These are phyloP conservation scores for Grigorovia yakushimaensis DNA, from an alignment of 805 yeast genomes.

Conservation along the genomic window DNA sequence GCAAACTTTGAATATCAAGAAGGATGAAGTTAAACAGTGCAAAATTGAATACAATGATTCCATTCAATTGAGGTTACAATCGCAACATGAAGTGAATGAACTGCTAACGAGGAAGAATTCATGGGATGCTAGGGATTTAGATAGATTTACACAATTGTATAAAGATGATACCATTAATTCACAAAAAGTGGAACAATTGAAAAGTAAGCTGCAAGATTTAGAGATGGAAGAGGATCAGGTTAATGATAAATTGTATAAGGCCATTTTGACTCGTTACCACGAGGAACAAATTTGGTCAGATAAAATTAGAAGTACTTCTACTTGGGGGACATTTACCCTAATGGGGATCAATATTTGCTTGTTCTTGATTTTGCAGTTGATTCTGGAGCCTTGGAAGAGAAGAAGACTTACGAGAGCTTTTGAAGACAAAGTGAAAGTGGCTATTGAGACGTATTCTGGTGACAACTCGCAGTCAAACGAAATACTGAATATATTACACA, in stretches of 20 bases:
- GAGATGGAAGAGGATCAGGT: conserved; percentile 60
- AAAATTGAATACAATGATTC: conserved; percentile 51
- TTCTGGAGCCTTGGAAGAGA: conserved; percentile 93
- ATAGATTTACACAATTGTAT: conserved; percentile 72
- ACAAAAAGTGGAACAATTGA: conserved; percentile 44
- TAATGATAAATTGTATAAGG: conserved; percentile 58
- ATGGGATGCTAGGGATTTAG: conserved; percentile 76
- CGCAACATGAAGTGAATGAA: conserved; percentile 83
- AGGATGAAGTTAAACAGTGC: conserved; percentile 37
- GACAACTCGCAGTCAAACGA: not conserved
- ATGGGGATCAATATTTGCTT: conserved; percentile 79
- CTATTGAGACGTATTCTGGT: conserved; percentile 31
- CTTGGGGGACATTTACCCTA: conserved; percentile 90
- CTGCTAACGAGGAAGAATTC: conserved; percentile 71
- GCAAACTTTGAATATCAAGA: conserved; percentile 36
- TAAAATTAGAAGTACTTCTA: conserved; percentile 83
- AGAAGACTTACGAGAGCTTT: conserved; percentile 69
- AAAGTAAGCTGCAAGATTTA: conserved; percentile 37
- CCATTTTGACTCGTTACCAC: conserved; percentile 80
- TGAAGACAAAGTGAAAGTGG: conserved; percentile 63
- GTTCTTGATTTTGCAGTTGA: conserved; percentile 71
- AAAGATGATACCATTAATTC: conserved; percentile 72
- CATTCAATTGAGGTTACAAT: conserved; percentile 48
- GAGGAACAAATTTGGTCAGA: conserved; percentile 99
- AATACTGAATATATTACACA: not conserved